Evolutionary conservation across 305 asterid genomes (phyloP), one percentile per base, ranked within the genome.

Genomic region (Fraxinus ornus): DNA sequence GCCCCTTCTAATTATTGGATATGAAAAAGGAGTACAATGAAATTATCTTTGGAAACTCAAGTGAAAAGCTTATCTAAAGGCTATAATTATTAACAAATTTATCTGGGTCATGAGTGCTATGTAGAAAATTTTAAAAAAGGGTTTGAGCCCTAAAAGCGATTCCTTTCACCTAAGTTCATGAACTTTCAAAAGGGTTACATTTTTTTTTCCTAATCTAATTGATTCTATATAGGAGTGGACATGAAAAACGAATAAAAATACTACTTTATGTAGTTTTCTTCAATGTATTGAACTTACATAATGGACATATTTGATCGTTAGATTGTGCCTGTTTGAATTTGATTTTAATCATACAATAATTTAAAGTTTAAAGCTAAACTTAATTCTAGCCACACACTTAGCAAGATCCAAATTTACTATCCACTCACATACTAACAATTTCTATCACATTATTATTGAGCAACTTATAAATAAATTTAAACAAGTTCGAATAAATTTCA

Each of bases 101-200:
- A 15, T 37, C 55, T 36, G 85, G 82, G 44, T 49, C 78, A 75
- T 75, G 83, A 85, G 81, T 78, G 82, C 78, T 73, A 78, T 35
- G 85, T 21, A 10, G 49, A 47, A 68, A 83, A 64, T 13, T n/a
- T 6, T 6, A 74, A 73, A 49, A 75, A 73, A 28, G 32, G 7
- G 10, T 55, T 55, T 55, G 26, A 55, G 10, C 66, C 66, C 10
- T 55, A n/a, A 55, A 55, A 52, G 66, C 24, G 24, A n/a, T 17
- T 44, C 24, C 32, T 73, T 49, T 36, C 6, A 35, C 55, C 55
- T 21, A n/a, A n/a, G 35, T 62, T 52, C 78, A 35, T 13, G 60
- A 44, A 71, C 13, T 47, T 41, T 39, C 26, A 55, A 7, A n/a
- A 55, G 3, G 19, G 66, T 55, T 24, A 55, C 66, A 55, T 55